Evolutionary conservation across 2,329 filamentous ascomycete species (phyloP), one percentile per base, ranked within the genome.

Genomic region (Seiridium cupressi): DNA sequence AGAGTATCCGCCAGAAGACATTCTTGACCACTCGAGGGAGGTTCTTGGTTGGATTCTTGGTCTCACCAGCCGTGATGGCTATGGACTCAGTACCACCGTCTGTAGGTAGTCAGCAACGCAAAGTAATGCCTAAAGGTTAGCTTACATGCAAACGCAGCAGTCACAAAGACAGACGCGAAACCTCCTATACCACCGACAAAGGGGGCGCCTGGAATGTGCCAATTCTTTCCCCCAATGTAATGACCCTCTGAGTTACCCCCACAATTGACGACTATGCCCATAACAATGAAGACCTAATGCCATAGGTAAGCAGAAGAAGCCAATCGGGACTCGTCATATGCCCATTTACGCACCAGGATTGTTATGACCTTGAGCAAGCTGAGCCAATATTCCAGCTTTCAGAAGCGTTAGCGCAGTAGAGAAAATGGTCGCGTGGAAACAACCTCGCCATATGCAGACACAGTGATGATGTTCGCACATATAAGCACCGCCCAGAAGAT

Each of bases 131-230:
- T 9, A 32, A 18, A 32, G n/a, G 8, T 18, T 18, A 18, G 18
- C 46, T 48, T 48, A 48, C 46, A 88, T 34, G 86, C 84, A 69
- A 89, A 89, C 59, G 76, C 80, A n/a, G 84, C 84, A 0, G 82
- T 85, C 10, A 86, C 83, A 63, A 86, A 86, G 48, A 89, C 86
- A 26, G 84, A 87, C 0, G 85, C 85, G 64, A 89, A 89, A 1
- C 86, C 86, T 44, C 85, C 85, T 18, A 89, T 86, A 1, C 87
- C 87, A 2, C 79, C 83, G 1, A 88, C 86, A 65, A 89, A 89
- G 0, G 87, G 87, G 1, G 86, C 86, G 40, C 81, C 85, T 0
- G 81, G 82, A 1, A 84, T 76, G 60, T 82, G 76, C 81, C 84
- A 89, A 66, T 86, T 79, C 61, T 80, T 76, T 4, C 78, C 82